Conservation (phyloP, 106 monocot genomes). For the Dioscorea dumetorum region DNA sequence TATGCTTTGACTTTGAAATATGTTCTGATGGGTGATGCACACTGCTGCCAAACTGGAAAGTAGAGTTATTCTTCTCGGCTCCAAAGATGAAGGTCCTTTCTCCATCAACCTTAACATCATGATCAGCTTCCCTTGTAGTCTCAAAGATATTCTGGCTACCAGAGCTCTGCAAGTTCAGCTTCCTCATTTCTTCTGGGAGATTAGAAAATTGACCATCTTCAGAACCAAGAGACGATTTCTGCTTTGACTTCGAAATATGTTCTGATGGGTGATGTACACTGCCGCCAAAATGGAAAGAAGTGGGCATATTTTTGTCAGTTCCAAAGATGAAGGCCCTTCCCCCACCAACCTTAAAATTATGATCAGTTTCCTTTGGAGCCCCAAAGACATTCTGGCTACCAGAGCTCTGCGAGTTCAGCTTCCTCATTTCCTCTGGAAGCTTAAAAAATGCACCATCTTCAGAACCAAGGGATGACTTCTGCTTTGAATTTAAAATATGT, state of each 20-base stretch:
- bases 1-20: slow-evolving; percentile 1
- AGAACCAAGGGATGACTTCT: background rate
- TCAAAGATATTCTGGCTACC: too few relatives aligned
- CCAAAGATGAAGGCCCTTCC: slow-evolving; percentile 1
- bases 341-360: too few relatives aligned
- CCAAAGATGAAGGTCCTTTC: too few relatives aligned
- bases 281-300: background rate
- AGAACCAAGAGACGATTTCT: too few relatives aligned
- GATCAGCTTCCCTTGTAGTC: too few relatives aligned
- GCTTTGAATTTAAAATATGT: background rate
- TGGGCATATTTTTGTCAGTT: background rate
- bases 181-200: too few relatives aligned
- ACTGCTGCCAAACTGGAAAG: too few relatives aligned
- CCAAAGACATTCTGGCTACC: background rate
- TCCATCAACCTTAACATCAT: too few relatives aligned
- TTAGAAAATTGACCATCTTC: too few relatives aligned
- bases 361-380: too few relatives aligned
- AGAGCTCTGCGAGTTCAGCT: background rate
- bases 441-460: background rate
- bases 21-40: background rate
- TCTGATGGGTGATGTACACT: background rate
- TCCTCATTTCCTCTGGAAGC: background rate
- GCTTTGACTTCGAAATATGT: too few relatives aligned
- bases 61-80: background rate
- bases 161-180: too few relatives aligned